Evolutionary conservation across 305 asterid genomes (phyloP).

Genomic region (Euphrasia arctica): DNA sequence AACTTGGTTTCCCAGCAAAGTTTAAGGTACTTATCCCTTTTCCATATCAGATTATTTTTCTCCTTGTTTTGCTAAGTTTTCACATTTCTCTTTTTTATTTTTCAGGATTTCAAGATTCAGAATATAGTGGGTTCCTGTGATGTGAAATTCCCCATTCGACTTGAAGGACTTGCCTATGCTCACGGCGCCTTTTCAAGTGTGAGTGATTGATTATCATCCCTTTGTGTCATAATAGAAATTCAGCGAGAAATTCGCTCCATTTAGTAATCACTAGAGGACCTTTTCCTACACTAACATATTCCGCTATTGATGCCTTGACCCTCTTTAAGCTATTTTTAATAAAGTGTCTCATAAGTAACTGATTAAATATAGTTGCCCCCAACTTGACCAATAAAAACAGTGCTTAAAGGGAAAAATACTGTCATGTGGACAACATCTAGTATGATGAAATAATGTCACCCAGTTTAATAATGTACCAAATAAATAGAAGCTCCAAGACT

Average conservation of each 20-base stretch:
- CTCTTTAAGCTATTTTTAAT: no score
- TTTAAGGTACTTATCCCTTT: conserved; percentile 37
- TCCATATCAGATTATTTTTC: neutral
- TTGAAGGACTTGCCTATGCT: conserved; percentile 53
- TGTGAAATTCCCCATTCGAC: conserved; percentile 58
- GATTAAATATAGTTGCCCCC: no score
- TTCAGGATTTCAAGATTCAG: conserved; percentile 60
- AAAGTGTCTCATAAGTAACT: no score
- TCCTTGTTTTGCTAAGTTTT: conserved; percentile 8
- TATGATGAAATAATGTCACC: no score
- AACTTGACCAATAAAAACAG: no score
- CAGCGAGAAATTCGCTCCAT: conserved; percentile 1
- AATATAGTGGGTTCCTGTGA: conserved; percentile 66
- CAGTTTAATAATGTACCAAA: no score
- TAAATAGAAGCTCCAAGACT: no score
- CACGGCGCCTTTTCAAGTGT: conserved; percentile 66
- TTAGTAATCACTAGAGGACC: neutral
- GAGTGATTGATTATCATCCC: conserved; percentile 24
- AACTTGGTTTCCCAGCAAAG: conserved; percentile 57
- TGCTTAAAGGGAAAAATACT: no score
- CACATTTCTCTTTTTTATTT: neutral
- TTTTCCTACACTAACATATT: neutral
- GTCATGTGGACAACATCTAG: no score
- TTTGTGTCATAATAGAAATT: neutral
- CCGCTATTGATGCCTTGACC: no score